Evolutionary conservation across 257 asterid species (phyloP), one percentile per base, ranked within the genome.

Genomic region (Lantana camara): DNA sequence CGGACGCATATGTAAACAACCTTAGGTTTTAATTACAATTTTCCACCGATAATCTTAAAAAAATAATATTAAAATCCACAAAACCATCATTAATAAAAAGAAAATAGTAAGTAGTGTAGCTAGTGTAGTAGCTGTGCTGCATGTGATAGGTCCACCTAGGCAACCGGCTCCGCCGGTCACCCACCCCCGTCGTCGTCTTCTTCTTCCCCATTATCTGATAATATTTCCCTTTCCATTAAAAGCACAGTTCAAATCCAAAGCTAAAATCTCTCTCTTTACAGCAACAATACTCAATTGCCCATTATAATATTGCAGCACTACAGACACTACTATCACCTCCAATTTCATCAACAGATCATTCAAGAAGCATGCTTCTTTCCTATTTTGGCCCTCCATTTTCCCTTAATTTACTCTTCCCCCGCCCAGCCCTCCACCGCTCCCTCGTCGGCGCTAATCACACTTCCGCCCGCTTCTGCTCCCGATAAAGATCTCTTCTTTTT

Each of bases 401-500:
- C 20, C 16, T 15, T 16, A 44, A 44, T 44, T n/a, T 44, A 44
- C 49, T 16, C 49, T 44, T 14, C 22, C 4, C 49, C n/a, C 49
- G 7, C 21, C 21, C 49, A 3, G n/a, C 49, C 49, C 49, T 44
- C 49, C 49, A 6, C 21, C 50, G 50, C 21, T 44, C 50, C 7
- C 50, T 44, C 9, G 50, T 44, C 6, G 50, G 50, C 9, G 50
- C 50, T 44, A 44, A 44, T 21, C 50, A 44, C 21, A 44, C 50
- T 4, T 15, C 50, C 20, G 50, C 50, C 7, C 50, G 50, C 22
- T 44, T 44, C 50, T 44, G 50, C 50, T 44, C 50, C 50, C 50
- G 50, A n/a, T 44, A 44, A 44, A 1, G 3, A 12, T 44, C 21
- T 44, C 20, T 44, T 44, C 22, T 15, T 15, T 6, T n/a, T 44